Evolutionary conservation across 345 rosid species (phyloP).

Genomic region (Anastatica hierochuntica): DNA sequence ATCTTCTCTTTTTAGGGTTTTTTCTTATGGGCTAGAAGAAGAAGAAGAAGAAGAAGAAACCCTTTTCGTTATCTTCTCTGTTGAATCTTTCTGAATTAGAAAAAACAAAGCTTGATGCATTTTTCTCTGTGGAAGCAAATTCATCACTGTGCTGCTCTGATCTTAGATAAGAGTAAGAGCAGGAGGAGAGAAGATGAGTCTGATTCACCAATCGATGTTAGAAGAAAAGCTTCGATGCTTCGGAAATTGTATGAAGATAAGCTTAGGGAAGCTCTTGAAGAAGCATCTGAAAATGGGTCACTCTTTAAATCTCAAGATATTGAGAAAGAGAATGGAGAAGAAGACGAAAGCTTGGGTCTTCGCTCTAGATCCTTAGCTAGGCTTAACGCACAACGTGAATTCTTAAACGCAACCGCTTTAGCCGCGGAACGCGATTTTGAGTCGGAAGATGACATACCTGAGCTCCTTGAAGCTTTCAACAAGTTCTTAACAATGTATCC

Average conservation of each 20-base stretch:
- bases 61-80: background rate
- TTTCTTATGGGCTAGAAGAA: constrained; percentile 12
- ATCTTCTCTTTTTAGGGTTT: constrained; percentile 10
- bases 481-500: constrained; percentile 81
- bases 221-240: constrained; percentile 41
- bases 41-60: background rate
- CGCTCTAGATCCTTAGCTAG: constrained; percentile 73
- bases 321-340: constrained; percentile 35
- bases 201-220: constrained; percentile 28
- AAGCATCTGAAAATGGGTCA: constrained; percentile 74
- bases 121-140: constrained; percentile 81
- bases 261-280: constrained; percentile 75
- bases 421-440: constrained; percentile 49
- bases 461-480: constrained; percentile 45
- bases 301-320: no score
- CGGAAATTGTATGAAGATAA: constrained; percentile 62
- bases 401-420: constrained; percentile 56
- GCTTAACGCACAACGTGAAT: constrained; percentile 64
- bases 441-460: constrained; percentile 44
- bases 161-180: constrained; percentile 53
- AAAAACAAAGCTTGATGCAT: constrained; percentile 43
- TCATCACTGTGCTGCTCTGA: constrained; percentile 65
- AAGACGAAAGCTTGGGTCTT: constrained; percentile 38
- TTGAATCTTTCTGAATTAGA: background rate
- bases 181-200: constrained; percentile 42